These are phyloP conservation scores for Globisporangium emineosum DNA, from an alignment of 352 stramenopile species.

Conservation along the genomic window DNA sequence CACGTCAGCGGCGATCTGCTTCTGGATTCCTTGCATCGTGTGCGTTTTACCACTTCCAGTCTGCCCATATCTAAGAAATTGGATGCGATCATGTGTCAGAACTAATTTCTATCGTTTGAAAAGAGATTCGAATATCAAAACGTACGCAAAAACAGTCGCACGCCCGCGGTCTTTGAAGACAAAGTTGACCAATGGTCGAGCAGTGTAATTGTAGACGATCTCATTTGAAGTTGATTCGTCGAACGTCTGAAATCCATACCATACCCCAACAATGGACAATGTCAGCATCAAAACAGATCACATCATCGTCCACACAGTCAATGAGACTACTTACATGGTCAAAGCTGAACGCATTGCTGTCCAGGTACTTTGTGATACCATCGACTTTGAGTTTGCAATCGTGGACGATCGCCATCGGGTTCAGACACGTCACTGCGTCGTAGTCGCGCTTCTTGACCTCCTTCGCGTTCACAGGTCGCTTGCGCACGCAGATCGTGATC, in stretches of 20 bases:
- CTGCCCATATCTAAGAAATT: conserved; percentile 77
- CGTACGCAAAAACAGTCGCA: conserved; percentile 96
- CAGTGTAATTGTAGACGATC: conserved; percentile 91
- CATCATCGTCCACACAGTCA: background rate
- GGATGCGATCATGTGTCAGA: background rate
- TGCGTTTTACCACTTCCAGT: conserved; percentile 92
- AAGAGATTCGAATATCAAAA: background rate
- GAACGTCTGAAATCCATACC: conserved; percentile 77
- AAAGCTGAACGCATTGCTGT: conserved; percentile 95
- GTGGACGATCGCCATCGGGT: conserved; percentile 94
- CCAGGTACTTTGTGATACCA: conserved; percentile 98
- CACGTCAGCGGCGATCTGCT: conserved; percentile 68
- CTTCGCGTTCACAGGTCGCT: conserved; percentile 91
- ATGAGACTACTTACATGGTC: conserved; percentile 45
- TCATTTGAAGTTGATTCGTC: conserved; percentile 91
- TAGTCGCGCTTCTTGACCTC: conserved; percentile 93
- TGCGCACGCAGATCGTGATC: conserved; percentile 96
- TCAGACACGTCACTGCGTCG: conserved; percentile 94
- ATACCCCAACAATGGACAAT: conserved; percentile 28
- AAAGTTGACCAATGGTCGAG: conserved; percentile 94
- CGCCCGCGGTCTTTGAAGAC: conserved; percentile 89
- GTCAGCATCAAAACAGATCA: background rate
- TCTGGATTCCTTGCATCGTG: conserved; percentile 92
- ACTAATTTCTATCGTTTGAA: background rate
- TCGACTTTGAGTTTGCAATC: conserved; percentile 98